phyloP scores from a whole-genome alignment of 2,329 filamentous ascomycete genomes.

The Colletotrichum brevisporum region DNA sequence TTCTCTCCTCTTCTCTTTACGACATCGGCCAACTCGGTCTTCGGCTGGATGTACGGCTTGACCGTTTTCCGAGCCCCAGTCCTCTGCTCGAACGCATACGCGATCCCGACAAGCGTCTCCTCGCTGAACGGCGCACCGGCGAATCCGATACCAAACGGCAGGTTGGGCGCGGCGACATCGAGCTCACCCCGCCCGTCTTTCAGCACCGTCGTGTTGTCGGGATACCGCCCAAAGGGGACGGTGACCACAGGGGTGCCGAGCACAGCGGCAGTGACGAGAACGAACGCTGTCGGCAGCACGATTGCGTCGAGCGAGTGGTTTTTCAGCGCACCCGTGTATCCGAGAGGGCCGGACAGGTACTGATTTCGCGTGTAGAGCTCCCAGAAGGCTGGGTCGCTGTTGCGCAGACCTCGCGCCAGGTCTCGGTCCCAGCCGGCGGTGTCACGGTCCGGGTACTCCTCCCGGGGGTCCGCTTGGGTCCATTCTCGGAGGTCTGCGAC shows the following conservation, averaged over 20 bases:
- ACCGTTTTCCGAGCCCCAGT: constrained; percentile 52
- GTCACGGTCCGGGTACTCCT: constrained; percentile 71
- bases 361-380: constrained; percentile 66
- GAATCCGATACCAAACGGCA: constrained; percentile 75
- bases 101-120: constrained; percentile 72
- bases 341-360: constrained; percentile 67
- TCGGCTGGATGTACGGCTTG: constrained; percentile 48
- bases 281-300: constrained; percentile 68
- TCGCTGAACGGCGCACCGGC: constrained; percentile 74
- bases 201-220: constrained; percentile 60
- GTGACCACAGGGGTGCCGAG: constrained; percentile 74
- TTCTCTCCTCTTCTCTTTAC: not conserved
- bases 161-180: constrained; percentile 65
- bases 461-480: constrained; percentile 65
- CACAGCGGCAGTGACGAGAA: constrained; percentile 64
- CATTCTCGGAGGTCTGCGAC: constrained; percentile 67
- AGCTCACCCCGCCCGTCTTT: constrained; percentile 64
- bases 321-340: constrained; percentile 71
- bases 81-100: constrained; percentile 78
- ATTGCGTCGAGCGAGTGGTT: constrained; percentile 72
- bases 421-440: constrained; percentile 69
- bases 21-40: constrained; percentile 48
- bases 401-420: constrained; percentile 66
- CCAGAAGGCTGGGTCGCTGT: constrained; percentile 71
- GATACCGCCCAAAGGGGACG: constrained; percentile 74